Evolutionary conservation across 2,329 filamentous ascomycete genomes (phyloP), one percentile per base, ranked within the genome.

Genomic region (Exophiala aquamarina): DNA sequence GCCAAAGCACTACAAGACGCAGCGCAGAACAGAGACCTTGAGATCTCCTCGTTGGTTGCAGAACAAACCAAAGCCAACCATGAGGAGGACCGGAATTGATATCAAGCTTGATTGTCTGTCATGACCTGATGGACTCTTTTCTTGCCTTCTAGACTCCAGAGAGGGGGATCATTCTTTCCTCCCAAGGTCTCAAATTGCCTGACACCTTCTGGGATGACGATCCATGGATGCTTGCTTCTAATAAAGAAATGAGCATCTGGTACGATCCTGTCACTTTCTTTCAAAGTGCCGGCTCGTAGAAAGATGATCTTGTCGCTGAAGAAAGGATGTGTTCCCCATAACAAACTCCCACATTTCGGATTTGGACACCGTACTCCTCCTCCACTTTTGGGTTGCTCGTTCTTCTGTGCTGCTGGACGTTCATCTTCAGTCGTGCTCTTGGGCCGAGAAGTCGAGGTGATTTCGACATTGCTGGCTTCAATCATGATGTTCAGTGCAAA

Each of bases 231-330:
- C 48, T 69, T 71, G 47, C 64, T 70, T 26, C 60, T 56, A n/a
- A 64, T 66, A 49, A 61, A 77, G 40, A 75, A 71, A 59, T 77
- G 72, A 15, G 70, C 64, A 55, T 74, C 70, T 1, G 73, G 72
- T 14, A 63, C 61, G 6, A 71, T 55, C 44, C 64, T 59, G 49
- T 61, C 60, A 6, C 65, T 59, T 14, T 58, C 52, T 55, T 73
- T 72, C 36, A 77, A 61, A 7, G 72, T 75, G 2, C 73, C 72
- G 15, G 63, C 68, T 31, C 70, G 66, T 7, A 77, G 50, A 52
- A 67, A 74, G n/a, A 60, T 58, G 11, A 68, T 41, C 39, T 61
- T 38, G 5, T 58, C 55, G 2, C 66, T 65, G 6, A 47, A 42
- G 10, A n/a, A 10, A 5, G 40, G 40, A 42, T 42, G 40, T 9